These are phyloP conservation scores for Setaria italica DNA, from an alignment of 202 grass and related monocot species.

Conservation along the genomic window DNA sequence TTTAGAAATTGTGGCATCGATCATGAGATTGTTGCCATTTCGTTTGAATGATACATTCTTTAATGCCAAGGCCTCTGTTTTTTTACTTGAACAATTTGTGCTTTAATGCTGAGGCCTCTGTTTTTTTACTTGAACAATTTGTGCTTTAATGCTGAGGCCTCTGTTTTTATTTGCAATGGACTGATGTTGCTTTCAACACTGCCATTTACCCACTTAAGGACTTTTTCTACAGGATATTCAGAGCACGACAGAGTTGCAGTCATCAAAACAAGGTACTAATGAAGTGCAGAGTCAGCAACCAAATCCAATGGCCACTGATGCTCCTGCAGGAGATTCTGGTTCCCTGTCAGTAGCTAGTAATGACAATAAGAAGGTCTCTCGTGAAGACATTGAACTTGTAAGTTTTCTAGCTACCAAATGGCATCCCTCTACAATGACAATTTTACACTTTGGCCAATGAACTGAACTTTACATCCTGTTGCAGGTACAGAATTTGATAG, in stretches of 20 bases:
- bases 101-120: not conserved
- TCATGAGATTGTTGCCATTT: constrained; percentile 17
- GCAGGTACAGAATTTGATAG: constrained; percentile 99
- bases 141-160: not conserved
- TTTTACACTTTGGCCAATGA: constrained; percentile 28
- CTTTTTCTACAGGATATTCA: constrained; percentile 76
- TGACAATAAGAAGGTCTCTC: constrained; percentile 95
- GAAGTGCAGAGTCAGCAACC: constrained; percentile 74
- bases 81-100: not conserved
- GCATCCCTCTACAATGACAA: constrained; percentile 13
- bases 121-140: not conserved
- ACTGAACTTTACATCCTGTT: constrained; percentile 37
- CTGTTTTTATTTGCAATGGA: constrained; percentile 17
- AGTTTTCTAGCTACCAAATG: constrained; percentile 34
- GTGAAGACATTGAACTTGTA: constrained; percentile 99
- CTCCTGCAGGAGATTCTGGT: constrained; percentile 69
- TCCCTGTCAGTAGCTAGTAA: constrained; percentile 68
- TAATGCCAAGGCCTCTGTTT: not conserved
- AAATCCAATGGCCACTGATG: constrained; percentile 57
- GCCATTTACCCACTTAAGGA: constrained; percentile 27
- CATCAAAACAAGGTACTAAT: constrained; percentile 63
- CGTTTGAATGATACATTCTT: constrained; percentile 10
- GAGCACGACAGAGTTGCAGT: constrained; percentile 69
- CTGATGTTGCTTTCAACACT: constrained; percentile 20
- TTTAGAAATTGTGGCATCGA: not conserved